Evolutionary conservation across 129 eudicot species (phyloP), one percentile per base, ranked within the genome.

Genomic region (Silybum marianum): DNA sequence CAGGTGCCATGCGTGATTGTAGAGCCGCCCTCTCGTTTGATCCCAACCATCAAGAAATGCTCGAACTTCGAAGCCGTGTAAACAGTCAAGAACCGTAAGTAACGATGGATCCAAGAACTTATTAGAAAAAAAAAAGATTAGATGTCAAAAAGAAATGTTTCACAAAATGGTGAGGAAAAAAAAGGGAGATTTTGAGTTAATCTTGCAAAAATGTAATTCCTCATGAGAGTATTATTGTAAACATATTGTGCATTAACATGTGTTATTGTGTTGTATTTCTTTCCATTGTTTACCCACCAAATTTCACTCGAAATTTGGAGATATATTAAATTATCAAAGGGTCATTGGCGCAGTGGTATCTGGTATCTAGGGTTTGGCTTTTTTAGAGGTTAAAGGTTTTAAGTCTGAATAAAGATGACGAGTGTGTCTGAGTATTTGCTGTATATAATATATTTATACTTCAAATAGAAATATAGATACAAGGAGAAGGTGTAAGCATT

Each of bases 21-120:
- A 86, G 99, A 36, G 99, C 99, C 69, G 99, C 99, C 76, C 99
- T 95, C 74, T 92, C 98, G 1, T 97, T 95, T 67, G 98, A 95
- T 83, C 99, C 99, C 14, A 91, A 92, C 81, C 99, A 95, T 79
- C 99, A 92, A 85, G 99, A 95, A 85, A 95, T 95, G 98, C 85
- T 95, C n/a, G 97, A 95, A 71, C 95, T 95, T 82, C 97, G 92
- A 39, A 95, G 91, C 84, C 93, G 99, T 23, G 99, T 95, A 36
- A 89, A 95, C 97, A 89, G 90, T 84, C 99, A 88, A 72, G 99
- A 92, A 71, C 98, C 97, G 54, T 92, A 88, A 88, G 4, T 4
- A 6, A 32, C 25, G 10, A 18, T 62, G 18, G 42, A n/a, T 75
- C 25, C 71, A 80, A 85, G 74, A 71, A 38, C 1, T 83, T 71